Conservation (phyloP, 352 stramenopile species). For the Phytophthora cryptogea region DNA sequence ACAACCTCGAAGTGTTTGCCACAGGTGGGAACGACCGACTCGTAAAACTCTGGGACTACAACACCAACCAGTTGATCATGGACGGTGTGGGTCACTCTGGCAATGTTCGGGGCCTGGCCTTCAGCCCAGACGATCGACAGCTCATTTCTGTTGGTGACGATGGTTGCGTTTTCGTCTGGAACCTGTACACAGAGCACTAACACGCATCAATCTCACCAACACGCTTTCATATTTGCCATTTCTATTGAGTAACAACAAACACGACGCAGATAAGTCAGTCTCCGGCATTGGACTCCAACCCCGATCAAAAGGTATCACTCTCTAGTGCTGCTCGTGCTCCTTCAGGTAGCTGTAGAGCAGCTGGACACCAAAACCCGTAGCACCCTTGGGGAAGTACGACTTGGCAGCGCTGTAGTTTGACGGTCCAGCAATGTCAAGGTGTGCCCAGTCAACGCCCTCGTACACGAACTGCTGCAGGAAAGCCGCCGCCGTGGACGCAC, state of each 20-base stretch:
- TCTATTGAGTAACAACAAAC: conserved; percentile 30
- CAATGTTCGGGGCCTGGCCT: conserved; percentile 71
- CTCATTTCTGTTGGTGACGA: conserved; percentile 92
- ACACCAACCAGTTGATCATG: conserved; percentile 60
- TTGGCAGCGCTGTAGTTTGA: conserved; percentile 82
- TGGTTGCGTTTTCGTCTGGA: conserved; percentile 93
- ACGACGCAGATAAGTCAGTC: conserved; percentile 5
- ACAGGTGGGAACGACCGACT: conserved; percentile 88
- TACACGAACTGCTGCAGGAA: conserved; percentile 91
- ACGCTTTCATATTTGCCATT: conserved; percentile 28
- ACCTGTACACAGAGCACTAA: conserved; percentile 75
- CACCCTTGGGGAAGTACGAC: conserved; percentile 86
- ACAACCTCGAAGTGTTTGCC: conserved; percentile 84
- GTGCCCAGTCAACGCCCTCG: conserved; percentile 86
- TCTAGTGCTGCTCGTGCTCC: conserved; percentile 60
- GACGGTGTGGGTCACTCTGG: conserved; percentile 83
- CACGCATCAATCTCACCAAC: conserved; percentile 14
- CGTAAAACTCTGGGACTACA: conserved; percentile 89
- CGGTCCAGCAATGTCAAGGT: conserved; percentile 90
- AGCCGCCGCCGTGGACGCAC: conserved; percentile 82
- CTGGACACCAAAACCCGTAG: conserved; percentile 89
- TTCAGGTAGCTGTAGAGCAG: conserved; percentile 87
- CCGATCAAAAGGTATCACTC: neutral
- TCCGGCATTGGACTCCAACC: neutral
- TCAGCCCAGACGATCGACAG: conserved; percentile 92